phyloP scores from a whole-genome alignment of 2,329 filamentous ascomycete species.

The Conoideocrella luteorostrata region DNA sequence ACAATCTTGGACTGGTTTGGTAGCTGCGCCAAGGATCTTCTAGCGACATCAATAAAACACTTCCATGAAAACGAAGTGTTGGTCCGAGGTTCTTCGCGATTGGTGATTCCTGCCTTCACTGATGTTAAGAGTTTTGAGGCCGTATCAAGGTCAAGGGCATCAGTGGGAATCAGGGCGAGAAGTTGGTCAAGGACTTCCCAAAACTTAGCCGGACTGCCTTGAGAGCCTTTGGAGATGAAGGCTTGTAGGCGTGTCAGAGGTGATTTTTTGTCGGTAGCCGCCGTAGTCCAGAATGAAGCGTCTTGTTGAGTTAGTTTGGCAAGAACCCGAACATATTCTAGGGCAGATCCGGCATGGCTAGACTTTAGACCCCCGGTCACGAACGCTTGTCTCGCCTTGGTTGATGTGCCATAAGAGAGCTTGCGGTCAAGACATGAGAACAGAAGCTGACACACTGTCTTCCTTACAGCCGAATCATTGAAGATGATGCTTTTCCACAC shows the following conservation, averaged over 20 bases:
- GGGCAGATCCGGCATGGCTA: conserved; percentile 66
- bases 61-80: conserved; percentile 67
- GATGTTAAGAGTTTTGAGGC: conserved; percentile 58
- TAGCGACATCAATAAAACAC: conserved; percentile 62
- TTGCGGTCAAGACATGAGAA: conserved; percentile 40
- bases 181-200: conserved; percentile 66
- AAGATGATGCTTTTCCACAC: conserved; percentile 63
- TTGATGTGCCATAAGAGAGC: conserved; percentile 41
- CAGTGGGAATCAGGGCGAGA: conserved; percentile 50
- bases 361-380: conserved; percentile 68
- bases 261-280: conserved; percentile 41
- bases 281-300: conserved; percentile 67
- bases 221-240: conserved; percentile 78
- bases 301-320: conserved; percentile 56
- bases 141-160: conserved; percentile 38
- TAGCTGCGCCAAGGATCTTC: conserved; percentile 44
- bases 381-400: conserved; percentile 51
- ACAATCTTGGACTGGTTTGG: conserved; percentile 37
- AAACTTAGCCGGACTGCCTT: conserved; percentile 63
- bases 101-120: conserved; percentile 63
- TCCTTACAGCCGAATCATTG: conserved; percentile 48
- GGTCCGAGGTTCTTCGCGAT: conserved; percentile 65
- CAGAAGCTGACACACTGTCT: conserved; percentile 45
- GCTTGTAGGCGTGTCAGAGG: conserved; percentile 53
- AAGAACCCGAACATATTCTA: conserved; percentile 63